Evolutionary conservation across 2,329 filamentous ascomycete genomes (phyloP).

Genomic region (Penicillium sp.): DNA sequence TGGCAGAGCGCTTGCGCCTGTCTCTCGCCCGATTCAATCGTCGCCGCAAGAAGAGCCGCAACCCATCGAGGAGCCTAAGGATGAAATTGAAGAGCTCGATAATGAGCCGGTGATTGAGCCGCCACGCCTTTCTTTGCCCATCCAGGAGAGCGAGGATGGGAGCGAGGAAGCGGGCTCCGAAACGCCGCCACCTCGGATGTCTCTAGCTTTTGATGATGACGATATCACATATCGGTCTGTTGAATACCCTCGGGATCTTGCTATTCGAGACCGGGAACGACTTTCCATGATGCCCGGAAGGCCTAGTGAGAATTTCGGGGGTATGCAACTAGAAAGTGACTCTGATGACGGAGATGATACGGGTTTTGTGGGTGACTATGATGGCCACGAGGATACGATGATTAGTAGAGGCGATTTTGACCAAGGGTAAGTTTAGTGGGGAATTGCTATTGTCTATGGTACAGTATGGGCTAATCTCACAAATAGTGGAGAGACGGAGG

Average conservation of each 20-base stretch:
- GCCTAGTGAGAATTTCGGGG: constrained; percentile 54
- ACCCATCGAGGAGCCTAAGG: constrained; percentile 17
- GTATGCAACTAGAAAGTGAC: constrained; percentile 47
- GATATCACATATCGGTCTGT: constrained; percentile 43
- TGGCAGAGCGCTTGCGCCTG: constrained; percentile 54
- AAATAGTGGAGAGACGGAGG: constrained; percentile 45
- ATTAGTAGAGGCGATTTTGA: constrained; percentile 41
- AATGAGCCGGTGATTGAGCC: constrained; percentile 47
- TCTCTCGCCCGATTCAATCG: constrained; percentile 47
- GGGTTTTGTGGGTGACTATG: constrained; percentile 37
- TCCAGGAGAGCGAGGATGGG: constrained; percentile 46
- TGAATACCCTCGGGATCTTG: constrained; percentile 45
- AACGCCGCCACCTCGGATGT: constrained; percentile 39
- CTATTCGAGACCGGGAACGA: constrained; percentile 37
- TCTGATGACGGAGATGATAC: constrained; percentile 41
- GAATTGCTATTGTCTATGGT: constrained; percentile 13
- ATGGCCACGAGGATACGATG: constrained; percentile 36
- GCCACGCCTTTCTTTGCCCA: constrained; percentile 45
- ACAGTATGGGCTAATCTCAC: constrained; percentile 19
- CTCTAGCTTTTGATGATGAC: constrained; percentile 47
- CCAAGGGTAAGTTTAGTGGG: constrained; percentile 31
- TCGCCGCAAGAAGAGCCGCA: constrained; percentile 44
- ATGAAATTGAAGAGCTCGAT: constrained; percentile 49
- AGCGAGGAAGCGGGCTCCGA: constrained; percentile 46
- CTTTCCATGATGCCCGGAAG: constrained; percentile 45